Conservation (phyloP, 2,329 filamentous ascomycete species). For the Nakataea oryzae region DNA sequence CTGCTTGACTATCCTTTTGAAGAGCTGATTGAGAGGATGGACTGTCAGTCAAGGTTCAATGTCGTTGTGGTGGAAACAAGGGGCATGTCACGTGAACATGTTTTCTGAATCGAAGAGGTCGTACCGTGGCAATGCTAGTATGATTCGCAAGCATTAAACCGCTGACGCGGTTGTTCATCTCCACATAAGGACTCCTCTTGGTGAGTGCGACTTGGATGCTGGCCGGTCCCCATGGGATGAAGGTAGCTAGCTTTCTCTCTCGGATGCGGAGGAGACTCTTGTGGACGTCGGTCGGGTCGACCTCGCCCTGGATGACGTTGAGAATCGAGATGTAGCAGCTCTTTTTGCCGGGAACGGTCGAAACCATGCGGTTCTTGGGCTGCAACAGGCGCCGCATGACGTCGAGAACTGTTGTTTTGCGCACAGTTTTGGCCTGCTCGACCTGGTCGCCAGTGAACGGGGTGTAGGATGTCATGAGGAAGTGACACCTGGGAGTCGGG, state of each 20-base stretch:
- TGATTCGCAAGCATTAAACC: conserved; percentile 98
- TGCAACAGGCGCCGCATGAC: conserved; percentile 94
- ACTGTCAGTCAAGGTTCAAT: conserved; percentile 2
- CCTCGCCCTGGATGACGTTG: conserved; percentile 98
- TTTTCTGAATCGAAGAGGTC: no score
- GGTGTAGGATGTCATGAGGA: conserved; percentile 97
- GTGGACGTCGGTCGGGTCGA: conserved; percentile 95
- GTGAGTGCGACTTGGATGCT: conserved; percentile 96
- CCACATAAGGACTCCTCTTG: conserved; percentile 91
- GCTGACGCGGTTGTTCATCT: conserved; percentile 87
- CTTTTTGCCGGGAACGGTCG: conserved; percentile 87
- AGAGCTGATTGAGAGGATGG: conserved; percentile 43
- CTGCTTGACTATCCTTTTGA: conserved; percentile 85
- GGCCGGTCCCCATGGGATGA: conserved; percentile 96
- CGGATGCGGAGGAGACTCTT: conserved; percentile 95
- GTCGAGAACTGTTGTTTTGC: conserved; percentile 94
- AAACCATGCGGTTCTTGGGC: conserved; percentile 99
- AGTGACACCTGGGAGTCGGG: conserved; percentile 92
- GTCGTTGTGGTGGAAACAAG: background rate
- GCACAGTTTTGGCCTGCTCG: conserved; percentile 92
- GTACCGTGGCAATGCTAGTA: conserved; percentile 83
- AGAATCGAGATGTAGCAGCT: conserved; percentile 99
- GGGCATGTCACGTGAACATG: no score
- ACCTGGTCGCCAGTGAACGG: conserved; percentile 95
- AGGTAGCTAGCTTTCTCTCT: conserved; percentile 85